phyloP scores from a whole-genome alignment of 306 rosid genomes.

The Myrica gale region DNA sequence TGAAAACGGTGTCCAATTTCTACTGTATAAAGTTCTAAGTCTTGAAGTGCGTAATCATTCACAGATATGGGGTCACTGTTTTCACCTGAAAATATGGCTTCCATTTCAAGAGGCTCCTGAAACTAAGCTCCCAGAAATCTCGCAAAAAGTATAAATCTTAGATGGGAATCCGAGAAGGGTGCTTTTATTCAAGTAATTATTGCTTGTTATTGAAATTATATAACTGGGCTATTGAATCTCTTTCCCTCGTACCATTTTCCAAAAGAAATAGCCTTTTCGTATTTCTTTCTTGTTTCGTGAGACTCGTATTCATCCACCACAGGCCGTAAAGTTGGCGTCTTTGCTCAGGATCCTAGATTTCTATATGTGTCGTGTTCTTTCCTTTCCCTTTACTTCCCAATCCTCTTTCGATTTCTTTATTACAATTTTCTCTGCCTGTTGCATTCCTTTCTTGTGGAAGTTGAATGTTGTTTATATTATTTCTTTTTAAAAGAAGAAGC shows the following conservation, averaged over 20 bases:
- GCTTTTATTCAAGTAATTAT: not conserved
- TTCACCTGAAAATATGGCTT: constrained; percentile 33
- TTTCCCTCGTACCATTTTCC: constrained; percentile 15
- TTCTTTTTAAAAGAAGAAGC: constrained; percentile 45
- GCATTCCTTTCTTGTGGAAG: constrained; percentile 18
- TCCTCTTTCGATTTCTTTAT: not conserved
- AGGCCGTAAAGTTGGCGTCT: constrained; percentile 24
- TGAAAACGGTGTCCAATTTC: constrained; percentile 44
- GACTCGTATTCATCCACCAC: constrained; percentile 11
- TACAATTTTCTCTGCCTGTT: constrained; percentile 3
- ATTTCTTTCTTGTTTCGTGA: constrained; percentile 5
- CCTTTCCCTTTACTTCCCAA: too few species aligned
- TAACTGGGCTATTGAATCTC: constrained; percentile 8
- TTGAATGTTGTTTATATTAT: constrained; percentile 32
- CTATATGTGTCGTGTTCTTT: too few species aligned
- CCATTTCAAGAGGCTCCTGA: constrained; percentile 28
- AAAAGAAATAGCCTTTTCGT: not conserved
- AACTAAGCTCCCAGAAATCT: constrained; percentile 30
- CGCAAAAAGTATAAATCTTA: constrained; percentile 12
- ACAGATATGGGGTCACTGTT: constrained; percentile 24
- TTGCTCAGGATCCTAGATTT: constrained; percentile 18
- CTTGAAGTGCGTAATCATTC: constrained; percentile 10
- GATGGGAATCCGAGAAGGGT: constrained; percentile 19
- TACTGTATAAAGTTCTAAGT: constrained; percentile 31
- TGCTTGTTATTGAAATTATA: not conserved